Conservation (phyloP, 2,329 filamentous ascomycete species). For the Alternaria atra region DNA sequence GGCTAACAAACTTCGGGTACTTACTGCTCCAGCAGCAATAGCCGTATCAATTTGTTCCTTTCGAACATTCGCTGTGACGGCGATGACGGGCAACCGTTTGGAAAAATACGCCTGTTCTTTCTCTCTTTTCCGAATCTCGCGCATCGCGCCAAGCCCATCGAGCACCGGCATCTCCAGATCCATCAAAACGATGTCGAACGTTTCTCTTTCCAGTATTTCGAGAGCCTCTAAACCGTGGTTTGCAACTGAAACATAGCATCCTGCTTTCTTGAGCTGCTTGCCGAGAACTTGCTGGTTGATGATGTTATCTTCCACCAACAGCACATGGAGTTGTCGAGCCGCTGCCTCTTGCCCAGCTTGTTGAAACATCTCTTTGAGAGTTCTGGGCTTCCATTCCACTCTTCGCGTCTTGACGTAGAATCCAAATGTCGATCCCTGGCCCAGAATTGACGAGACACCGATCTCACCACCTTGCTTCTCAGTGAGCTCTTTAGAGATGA, state of each 20-base stretch:
- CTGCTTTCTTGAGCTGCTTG: slow-evolving; percentile 49
- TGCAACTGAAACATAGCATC: slow-evolving; percentile 41
- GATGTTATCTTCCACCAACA: slow-evolving; percentile 52
- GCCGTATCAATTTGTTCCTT: slow-evolving; percentile 48
- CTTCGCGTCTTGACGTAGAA: slow-evolving; percentile 55
- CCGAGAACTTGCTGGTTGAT: slow-evolving; percentile 51
- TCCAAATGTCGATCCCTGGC: slow-evolving; percentile 54
- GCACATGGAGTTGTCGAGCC: slow-evolving; percentile 32
- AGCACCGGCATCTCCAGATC: slow-evolving; percentile 67
- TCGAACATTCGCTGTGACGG: slow-evolving; percentile 50
- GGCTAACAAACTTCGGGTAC: slow-evolving; percentile 3
- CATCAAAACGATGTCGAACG: slow-evolving; percentile 52
- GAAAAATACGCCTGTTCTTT: slow-evolving; percentile 30
- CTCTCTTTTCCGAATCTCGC: slow-evolving; percentile 56
- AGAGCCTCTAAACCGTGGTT: slow-evolving; percentile 52
- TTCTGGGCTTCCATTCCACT: slow-evolving; percentile 23
- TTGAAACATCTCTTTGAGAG: slow-evolving; percentile 14
- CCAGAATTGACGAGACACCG: slow-evolving; percentile 52
- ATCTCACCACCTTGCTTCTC: slow-evolving; percentile 59
- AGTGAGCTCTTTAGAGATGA: slow-evolving; percentile 57
- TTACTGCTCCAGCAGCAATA: slow-evolving; percentile 45
- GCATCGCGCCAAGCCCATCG: slow-evolving; percentile 55
- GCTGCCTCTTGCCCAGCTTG: slow-evolving; percentile 5
- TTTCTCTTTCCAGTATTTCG: slow-evolving; percentile 36
- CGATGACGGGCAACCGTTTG: slow-evolving; percentile 45